Base-by-base conservation (phyloP, 345 rosid genomes). In the Leavenworthia alabamica region DNA sequence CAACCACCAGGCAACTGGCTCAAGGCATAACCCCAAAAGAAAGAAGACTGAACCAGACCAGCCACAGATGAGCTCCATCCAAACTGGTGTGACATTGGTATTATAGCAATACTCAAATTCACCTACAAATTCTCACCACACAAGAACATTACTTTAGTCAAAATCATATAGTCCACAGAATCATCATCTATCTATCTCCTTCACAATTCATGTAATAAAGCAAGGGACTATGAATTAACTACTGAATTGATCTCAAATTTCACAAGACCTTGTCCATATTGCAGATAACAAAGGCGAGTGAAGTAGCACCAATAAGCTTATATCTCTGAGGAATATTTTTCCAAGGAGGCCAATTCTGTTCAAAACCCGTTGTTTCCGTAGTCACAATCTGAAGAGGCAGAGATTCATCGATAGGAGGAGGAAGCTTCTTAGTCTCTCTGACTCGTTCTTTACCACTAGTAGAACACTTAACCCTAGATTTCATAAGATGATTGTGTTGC, bases 1-100 rank as follows among this genome's bases (percentile, higher is more conserved):
- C 96, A 92, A 45, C 95, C 96, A 14, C 96, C 95, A 12, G 96
- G 95, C 76, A 86, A 80, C 72, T 92, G 98, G 65, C 96, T 91
- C 81, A 91, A 69, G 0, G 98, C 96, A 72, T 91, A 91, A 17
- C 96, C 98, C 95, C 90, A 88, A 62, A 91, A 91, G 83, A 91
- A 91, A 0, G 96, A 91, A 1, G 98, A 91, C 73, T 89, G 95
- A 54, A 89, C 98, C 71, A 86, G 68, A 1, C 98, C 98, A 3
- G 96, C 96, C 28, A 77, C 73, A 2, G 98, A 82, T 24, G 96
- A 67, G 77, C 75, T 89, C 96, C 90, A 89, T 52, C 96, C 98
- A 48, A 86, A 89, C 70, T 83, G 95, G 48, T 89, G 95, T 35
- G 98, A 89, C 95, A 92, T 89, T 59, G 98, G 96, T 68, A 86